These are phyloP conservation scores for Galerina marginata DNA, from an alignment of 768 basidiomycete species.

Conservation along the genomic window DNA sequence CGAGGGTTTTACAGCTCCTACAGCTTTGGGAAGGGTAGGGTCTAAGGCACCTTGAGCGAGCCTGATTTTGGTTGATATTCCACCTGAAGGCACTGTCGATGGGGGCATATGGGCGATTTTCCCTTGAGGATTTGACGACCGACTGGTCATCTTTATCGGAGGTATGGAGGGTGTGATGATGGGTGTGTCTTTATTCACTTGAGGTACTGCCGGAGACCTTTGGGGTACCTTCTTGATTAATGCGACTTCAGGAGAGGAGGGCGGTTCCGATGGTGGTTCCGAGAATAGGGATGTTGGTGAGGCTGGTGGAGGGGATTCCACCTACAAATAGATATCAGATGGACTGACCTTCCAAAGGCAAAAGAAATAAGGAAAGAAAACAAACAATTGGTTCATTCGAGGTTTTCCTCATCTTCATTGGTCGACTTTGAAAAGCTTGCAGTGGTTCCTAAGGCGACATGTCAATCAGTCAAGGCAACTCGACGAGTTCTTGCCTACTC, in stretches of 20 bases:
- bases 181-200: background rate
- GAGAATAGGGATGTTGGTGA: slow-evolving; percentile 17
- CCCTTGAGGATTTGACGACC: slow-evolving; percentile 25
- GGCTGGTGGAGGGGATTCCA: background rate
- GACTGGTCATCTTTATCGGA: slow-evolving; percentile 23
- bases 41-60: slow-evolving; percentile 46
- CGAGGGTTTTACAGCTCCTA: slow-evolving; percentile 21
- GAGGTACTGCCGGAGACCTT: too few relatives aligned
- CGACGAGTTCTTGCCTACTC: background rate
- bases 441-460: slow-evolving; percentile 11
- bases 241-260: slow-evolving; percentile 18
- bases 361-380: too few relatives aligned
- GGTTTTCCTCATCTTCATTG: background rate
- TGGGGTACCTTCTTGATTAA: background rate
- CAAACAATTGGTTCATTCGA: too few relatives aligned
- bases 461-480: background rate
- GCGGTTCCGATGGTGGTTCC: background rate
- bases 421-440: background rate
- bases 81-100: slow-evolving; percentile 25
- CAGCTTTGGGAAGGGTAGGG: slow-evolving; percentile 41
- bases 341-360: background rate
- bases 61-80: slow-evolving; percentile 57
- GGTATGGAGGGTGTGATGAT: slow-evolving; percentile 11
- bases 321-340: background rate
- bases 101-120: slow-evolving; percentile 23